Evolutionary conservation across 805 yeast species (phyloP).

Genomic region (Saccharomycopsis malanga): DNA sequence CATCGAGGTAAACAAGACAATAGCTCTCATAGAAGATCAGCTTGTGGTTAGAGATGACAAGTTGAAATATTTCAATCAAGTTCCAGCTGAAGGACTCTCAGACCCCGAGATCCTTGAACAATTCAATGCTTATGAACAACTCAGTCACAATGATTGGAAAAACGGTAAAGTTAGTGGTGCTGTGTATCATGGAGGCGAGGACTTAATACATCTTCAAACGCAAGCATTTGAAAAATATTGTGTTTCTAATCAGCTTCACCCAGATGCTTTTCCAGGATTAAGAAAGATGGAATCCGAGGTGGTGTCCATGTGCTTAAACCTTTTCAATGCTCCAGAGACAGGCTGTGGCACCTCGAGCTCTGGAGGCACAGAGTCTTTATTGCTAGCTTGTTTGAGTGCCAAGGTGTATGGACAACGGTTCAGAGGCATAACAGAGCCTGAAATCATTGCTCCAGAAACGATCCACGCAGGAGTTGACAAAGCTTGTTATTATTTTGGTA

Average conservation of each 20-base stretch:
- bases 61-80: conserved; percentile 36
- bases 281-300: conserved; percentile 95
- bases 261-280: conserved; percentile 94
- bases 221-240: conserved; percentile 69
- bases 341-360: conserved; percentile 80
- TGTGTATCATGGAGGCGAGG: conserved; percentile 92
- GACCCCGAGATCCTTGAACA: conserved; percentile 40
- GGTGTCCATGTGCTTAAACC: conserved; percentile 76
- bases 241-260: conserved; percentile 92
- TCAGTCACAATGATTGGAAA: conserved; percentile 76
- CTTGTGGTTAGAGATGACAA: conserved; percentile 48
- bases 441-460: conserved; percentile 81
- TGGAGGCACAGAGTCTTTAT: conserved; percentile 92
- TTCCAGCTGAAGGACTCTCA: conserved; percentile 59
- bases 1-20: conserved; percentile 45
- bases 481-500: conserved; percentile 86
- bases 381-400: conserved; percentile 83
- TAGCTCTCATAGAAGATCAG: conserved; percentile 44
- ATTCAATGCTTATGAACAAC: conserved; percentile 39
- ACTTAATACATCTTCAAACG: conserved; percentile 65
- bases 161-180: conserved; percentile 89
- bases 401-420: conserved; percentile 60
- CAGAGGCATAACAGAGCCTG: conserved; percentile 63
- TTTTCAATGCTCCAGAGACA: conserved; percentile 72
- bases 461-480: conserved; percentile 94